Conservation (phyloP, 129 eudicot species). For the Chrysanthemum lavandulifolium region DNA sequence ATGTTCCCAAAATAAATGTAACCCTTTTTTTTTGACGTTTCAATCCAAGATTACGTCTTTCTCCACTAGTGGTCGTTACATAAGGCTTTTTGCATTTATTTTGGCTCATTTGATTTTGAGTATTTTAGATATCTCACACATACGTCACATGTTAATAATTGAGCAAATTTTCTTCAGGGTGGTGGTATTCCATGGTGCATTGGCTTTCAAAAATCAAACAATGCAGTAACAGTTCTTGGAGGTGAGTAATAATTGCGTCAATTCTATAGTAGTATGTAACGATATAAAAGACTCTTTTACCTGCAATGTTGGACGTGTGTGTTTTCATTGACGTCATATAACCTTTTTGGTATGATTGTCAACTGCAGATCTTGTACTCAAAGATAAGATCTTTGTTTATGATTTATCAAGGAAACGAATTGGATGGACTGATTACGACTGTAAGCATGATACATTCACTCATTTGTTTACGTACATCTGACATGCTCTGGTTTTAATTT, state of each 20-base stretch:
- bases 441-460: conserved; percentile 45
- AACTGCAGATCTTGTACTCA: conserved; percentile 78
- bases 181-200: conserved; percentile 92
- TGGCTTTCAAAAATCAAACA: conserved; percentile 71
- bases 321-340: too few relatives aligned
- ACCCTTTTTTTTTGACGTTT: too few relatives aligned
- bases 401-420: conserved; percentile 66
- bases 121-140: too few relatives aligned
- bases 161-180: conserved; percentile 51
- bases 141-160: not conserved
- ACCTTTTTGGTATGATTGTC: not conserved
- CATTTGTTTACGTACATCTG: not conserved
- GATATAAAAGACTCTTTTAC: too few relatives aligned
- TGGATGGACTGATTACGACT: conserved; percentile 92
- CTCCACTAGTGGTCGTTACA: too few relatives aligned
- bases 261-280: not conserved
- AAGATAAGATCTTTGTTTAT: conserved; percentile 79
- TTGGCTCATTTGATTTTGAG: too few relatives aligned
- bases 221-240: conserved; percentile 83
- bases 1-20: not conserved
- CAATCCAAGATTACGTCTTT: too few relatives aligned
- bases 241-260: conserved; percentile 44
- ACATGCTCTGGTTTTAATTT: too few relatives aligned
- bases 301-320: too few relatives aligned
- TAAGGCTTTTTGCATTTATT: too few relatives aligned